A percentile compares a stretch with the other conserved stretches of the same genome.
Evolutionary conservation across 805 yeast species (phyloP).

Genomic region (Spencermartinsiella europaea): DNA sequence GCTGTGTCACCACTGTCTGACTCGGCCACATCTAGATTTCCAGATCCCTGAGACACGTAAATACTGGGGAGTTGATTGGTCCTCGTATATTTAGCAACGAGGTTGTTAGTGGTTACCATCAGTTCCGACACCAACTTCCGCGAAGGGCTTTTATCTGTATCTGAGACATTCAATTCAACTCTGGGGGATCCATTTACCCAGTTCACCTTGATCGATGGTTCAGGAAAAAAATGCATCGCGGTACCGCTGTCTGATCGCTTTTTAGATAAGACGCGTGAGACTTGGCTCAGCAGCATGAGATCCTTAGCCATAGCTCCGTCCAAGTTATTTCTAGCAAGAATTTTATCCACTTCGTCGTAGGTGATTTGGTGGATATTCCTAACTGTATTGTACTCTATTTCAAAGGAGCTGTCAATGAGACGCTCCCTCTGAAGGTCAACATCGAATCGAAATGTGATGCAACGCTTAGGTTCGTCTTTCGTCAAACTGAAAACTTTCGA

Average conservation of each 20-base stretch:
- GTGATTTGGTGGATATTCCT: conserved; percentile 50
- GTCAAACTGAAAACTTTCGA: conserved; percentile 51
- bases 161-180: conserved; percentile 12
- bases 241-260: conserved; percentile 39
- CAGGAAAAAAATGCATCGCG: conserved; percentile 29
- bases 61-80: conserved; percentile 24
- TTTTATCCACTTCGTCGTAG: conserved; percentile 55
- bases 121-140: conserved; percentile 69
- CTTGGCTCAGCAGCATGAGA: conserved; percentile 33
- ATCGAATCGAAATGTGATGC: conserved; percentile 41
- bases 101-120: conserved; percentile 75
- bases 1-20: conserved; percentile 25
- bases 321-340: conserved; percentile 34
- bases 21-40: conserved; percentile 26
- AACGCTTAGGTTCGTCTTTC: conserved; percentile 35
- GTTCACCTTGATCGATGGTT: conserved; percentile 13
- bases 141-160: conserved; percentile 41
- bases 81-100: conserved; percentile 25
- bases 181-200: conserved; percentile 5
- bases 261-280: conserved; percentile 29
- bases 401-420: conserved; percentile 16
- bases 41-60: conserved; percentile 24
- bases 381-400: conserved; percentile 40
- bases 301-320: conserved; percentile 29
- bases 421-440: conserved; percentile 27